Conservation (phyloP, 495 filamentous ascomycete genomes). For the Penicillium lagena region DNA sequence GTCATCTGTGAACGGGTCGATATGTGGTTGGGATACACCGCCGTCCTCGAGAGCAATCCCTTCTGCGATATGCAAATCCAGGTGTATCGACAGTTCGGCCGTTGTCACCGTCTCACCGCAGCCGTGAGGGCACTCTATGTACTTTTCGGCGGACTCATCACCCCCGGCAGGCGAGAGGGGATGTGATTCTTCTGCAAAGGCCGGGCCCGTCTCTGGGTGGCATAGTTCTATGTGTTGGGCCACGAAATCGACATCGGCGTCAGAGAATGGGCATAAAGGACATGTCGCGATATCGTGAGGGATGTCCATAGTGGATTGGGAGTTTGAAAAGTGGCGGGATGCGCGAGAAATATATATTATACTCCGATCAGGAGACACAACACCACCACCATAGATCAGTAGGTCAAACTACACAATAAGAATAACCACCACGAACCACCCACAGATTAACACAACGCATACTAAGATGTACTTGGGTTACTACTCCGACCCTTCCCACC, state of each 20-base stretch:
- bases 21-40: not conserved
- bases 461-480: too few relatives aligned
- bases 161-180: not conserved
- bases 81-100: constrained; percentile 59
- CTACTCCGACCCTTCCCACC: too few relatives aligned
- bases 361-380: too few relatives aligned
- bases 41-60: constrained; percentile 43
- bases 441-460: too few relatives aligned
- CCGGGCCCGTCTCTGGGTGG: constrained; percentile 41
- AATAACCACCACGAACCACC: too few relatives aligned
- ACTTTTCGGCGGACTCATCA: constrained; percentile 32
- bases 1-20: not conserved
- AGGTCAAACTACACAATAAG: too few relatives aligned
- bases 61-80: constrained; percentile 68
- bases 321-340: too few relatives aligned
- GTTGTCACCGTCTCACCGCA: constrained; percentile 64
- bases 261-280: constrained; percentile 51
- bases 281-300: constrained; percentile 24
- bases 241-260: constrained; percentile 41
- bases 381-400: too few relatives aligned
- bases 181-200: not conserved
- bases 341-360: too few relatives aligned
- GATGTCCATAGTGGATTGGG: constrained; percentile 15
- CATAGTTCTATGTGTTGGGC: constrained; percentile 49
- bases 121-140: constrained; percentile 62